These are phyloP conservation scores for Thalassiosira exigua DNA, from an alignment of 352 stramenopile species.

Conservation along the genomic window DNA sequence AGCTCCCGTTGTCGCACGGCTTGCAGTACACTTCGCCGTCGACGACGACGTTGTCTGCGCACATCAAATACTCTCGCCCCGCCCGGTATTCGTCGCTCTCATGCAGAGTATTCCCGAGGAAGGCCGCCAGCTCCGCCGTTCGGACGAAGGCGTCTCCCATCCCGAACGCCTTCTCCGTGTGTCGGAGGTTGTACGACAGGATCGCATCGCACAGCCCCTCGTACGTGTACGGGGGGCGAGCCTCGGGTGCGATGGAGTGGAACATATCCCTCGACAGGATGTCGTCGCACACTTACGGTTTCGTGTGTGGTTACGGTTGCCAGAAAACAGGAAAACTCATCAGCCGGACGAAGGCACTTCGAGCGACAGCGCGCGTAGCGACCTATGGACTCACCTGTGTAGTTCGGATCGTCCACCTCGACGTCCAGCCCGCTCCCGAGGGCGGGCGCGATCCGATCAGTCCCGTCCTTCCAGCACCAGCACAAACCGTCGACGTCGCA, in stretches of 20 bases:
- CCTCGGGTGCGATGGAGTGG: conserved; percentile 26
- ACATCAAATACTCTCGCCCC: conserved; percentile 36
- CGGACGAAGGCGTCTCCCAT: conserved; percentile 31
- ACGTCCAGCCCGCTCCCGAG: conserved; percentile 26
- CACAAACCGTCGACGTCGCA: conserved; percentile 38
- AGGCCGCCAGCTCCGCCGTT: conserved; percentile 39
- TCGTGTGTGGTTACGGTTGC: no score
- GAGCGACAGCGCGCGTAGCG: no score
- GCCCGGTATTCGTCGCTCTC: conserved; percentile 59
- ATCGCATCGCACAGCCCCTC: conserved; percentile 47
- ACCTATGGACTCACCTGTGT: no score
- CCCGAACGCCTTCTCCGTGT: conserved; percentile 42
- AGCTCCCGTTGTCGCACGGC: conserved; percentile 10
- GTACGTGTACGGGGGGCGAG: conserved; percentile 52
- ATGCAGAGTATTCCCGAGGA: conserved; percentile 53
- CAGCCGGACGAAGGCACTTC: no score
- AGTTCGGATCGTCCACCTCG: not conserved
- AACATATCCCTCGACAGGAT: conserved; percentile 37
- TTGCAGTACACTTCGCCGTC: conserved; percentile 25
- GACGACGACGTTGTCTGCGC: not conserved
- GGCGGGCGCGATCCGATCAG: conserved; percentile 42
- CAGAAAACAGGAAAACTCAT: no score
- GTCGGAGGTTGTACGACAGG: conserved; percentile 43
- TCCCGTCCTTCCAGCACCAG: conserved; percentile 49
- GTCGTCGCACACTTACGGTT: conserved; percentile 21